Evolutionary conservation across 1,139 yeast genomes (phyloP).

Genomic region (Yamadazyma pseudoaaseri): DNA sequence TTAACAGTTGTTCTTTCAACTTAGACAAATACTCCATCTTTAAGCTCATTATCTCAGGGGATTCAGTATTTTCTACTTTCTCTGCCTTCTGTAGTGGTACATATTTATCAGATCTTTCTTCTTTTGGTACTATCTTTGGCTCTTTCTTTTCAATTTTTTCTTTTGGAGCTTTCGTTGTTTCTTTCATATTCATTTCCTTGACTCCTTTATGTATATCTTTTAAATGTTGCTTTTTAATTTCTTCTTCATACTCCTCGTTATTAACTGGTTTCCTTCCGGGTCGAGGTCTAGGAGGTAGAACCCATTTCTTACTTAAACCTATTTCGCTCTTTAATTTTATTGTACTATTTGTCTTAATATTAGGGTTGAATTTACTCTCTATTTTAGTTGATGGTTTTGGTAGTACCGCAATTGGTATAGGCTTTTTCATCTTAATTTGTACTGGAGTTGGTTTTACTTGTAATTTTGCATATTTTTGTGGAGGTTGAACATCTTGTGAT

Average conservation of each 20-base stretch:
- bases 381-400: slow-evolving; percentile 22
- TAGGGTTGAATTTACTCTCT: slow-evolving; percentile 15
- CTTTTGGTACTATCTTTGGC: slow-evolving; percentile 1
- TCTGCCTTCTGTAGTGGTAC: not conserved
- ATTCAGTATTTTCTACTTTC: slow-evolving; percentile 6
- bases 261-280: slow-evolving; percentile 52
- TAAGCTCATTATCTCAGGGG: slow-evolving; percentile 22
- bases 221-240: slow-evolving; percentile 6
- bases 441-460: slow-evolving; percentile 33
- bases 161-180: not conserved
- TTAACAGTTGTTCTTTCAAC: slow-evolving; percentile 46
- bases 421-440: slow-evolving; percentile 17
- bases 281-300: slow-evolving; percentile 63
- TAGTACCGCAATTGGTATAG: slow-evolving; percentile 23
- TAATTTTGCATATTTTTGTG: slow-evolving; percentile 33
- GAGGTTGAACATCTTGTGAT: slow-evolving; percentile 2
- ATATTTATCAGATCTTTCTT: not conserved
- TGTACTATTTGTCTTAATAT: slow-evolving; percentile 8
- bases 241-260: slow-evolving; percentile 15
- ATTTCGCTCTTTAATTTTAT: slow-evolving; percentile 11
- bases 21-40: slow-evolving; percentile 36
- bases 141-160: not conserved
- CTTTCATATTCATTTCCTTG: slow-evolving; percentile 8
- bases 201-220: slow-evolving; percentile 9
- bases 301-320: slow-evolving; percentile 52